Conservation (phyloP, 345 rosid genomes). For the Aquilaria yunnanensis region DNA sequence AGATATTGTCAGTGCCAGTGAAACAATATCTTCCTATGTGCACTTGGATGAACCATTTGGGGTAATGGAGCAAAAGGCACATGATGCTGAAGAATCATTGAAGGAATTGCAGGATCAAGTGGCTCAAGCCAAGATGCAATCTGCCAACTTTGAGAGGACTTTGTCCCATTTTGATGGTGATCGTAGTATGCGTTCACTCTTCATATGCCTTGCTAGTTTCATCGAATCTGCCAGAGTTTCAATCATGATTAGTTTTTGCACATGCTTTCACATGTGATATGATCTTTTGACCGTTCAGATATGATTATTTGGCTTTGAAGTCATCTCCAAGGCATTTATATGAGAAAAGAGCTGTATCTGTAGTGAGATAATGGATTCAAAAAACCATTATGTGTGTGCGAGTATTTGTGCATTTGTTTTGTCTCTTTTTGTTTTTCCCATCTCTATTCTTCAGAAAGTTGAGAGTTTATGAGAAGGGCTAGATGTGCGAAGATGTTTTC, state of each 20-base stretch:
- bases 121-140: constrained; percentile 57
- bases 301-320: too few species aligned
- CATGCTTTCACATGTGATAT: not conserved
- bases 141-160: constrained; percentile 46
- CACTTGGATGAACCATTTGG: constrained; percentile 37
- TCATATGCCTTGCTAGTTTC: not conserved
- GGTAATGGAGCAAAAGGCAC: constrained; percentile 57
- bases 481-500: too few species aligned
- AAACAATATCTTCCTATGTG: constrained; percentile 35
- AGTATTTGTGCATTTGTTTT: too few species aligned
- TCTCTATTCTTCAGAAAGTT: too few species aligned
- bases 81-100: constrained; percentile 48
- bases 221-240: not conserved
- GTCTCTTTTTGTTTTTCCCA: too few species aligned
- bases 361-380: too few species aligned
- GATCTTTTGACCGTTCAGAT: not conserved
- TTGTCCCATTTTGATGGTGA: constrained; percentile 34
- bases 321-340: too few species aligned
- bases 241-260: not conserved
- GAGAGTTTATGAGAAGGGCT: too few species aligned
- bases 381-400: too few species aligned
- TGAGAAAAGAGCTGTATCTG: too few species aligned
- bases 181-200: constrained; percentile 18
- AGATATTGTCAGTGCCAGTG: constrained; percentile 30
- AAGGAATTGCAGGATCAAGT: constrained; percentile 52